phyloP scores from a whole-genome alignment of 75 land plant species.

The Larix kaempferi region DNA sequence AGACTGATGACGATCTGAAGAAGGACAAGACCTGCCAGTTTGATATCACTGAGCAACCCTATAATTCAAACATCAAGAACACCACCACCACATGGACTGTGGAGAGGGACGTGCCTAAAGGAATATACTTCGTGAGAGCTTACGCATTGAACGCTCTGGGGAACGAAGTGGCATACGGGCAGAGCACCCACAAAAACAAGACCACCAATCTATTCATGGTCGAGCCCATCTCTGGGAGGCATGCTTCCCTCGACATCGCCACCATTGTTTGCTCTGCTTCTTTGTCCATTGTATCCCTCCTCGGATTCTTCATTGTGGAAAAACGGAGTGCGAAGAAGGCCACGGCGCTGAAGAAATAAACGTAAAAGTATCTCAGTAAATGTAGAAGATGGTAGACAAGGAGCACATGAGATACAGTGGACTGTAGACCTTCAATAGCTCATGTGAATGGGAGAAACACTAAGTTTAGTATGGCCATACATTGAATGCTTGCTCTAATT shows the following conservation, averaged over 20 bases:
- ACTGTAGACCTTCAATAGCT: no score
- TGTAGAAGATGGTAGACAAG: no score
- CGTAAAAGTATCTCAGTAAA: no score
- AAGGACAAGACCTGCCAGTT: constrained; percentile 49
- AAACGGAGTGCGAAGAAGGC: constrained; percentile 17
- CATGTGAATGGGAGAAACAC: no score
- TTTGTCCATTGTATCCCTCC: constrained; percentile 67
- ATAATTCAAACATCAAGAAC: constrained; percentile 15
- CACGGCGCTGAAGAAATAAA: no score
- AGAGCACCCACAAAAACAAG: constrained; percentile 44
- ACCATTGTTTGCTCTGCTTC: constrained; percentile 67
- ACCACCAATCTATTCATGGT: constrained; percentile 51
- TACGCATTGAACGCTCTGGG: constrained; percentile 53
- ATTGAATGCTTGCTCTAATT: no score
- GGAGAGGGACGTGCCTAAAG: constrained; percentile 50
- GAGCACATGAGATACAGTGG: no score
- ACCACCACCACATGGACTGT: constrained; percentile 30
- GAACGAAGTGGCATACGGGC: constrained; percentile 59
- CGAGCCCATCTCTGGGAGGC: constrained; percentile 64
- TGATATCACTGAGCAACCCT: constrained; percentile 16
- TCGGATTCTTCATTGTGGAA: constrained; percentile 57
- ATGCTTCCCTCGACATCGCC: constrained; percentile 63
- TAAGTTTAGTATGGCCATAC: no score
- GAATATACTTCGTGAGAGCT: constrained; percentile 68
- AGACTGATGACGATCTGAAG: constrained; percentile 25